phyloP scores from a whole-genome alignment of 2,329 filamentous ascomycete species.

The Aspergillus latus region DNA sequence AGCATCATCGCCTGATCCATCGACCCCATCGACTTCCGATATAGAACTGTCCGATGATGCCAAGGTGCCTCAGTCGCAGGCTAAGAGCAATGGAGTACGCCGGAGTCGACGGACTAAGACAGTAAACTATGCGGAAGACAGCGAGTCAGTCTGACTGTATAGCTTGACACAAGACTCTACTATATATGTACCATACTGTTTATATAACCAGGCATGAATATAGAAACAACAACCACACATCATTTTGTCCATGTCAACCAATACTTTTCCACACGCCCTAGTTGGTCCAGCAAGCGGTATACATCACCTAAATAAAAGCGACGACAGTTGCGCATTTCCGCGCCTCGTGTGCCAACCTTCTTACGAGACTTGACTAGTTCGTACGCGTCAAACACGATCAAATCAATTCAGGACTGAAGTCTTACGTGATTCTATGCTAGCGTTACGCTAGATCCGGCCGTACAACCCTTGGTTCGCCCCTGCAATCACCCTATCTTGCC shows the following conservation, averaged over 20 bases:
- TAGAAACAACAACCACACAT: no score
- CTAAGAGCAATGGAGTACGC: slow-evolving; percentile 19
- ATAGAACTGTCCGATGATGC: slow-evolving; percentile 16
- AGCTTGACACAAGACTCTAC: no score
- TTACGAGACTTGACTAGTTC: not conserved
- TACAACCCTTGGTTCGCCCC: not conserved
- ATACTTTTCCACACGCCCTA: no score
- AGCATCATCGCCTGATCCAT: slow-evolving; percentile 21
- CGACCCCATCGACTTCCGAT: slow-evolving; percentile 31
- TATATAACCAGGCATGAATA: not conserved
- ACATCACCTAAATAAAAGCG: not conserved
- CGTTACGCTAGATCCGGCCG: not conserved
- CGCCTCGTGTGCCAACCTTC: not conserved
- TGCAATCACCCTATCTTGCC: not conserved
- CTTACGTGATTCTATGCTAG: slow-evolving; percentile 2
- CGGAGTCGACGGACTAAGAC: slow-evolving; percentile 35
- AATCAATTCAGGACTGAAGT: not conserved
- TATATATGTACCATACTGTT: not conserved
- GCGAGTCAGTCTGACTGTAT: slow-evolving; percentile 1
- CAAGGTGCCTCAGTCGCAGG: slow-evolving; percentile 13
- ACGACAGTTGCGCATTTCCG: not conserved
- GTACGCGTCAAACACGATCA: not conserved
- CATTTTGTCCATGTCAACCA: no score
- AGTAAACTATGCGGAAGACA: slow-evolving; percentile 38
- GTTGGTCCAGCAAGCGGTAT: no score